Conservation (phyloP, 1,284 basidiomycete genomes). For the Apiotrichum domesticum region DNA sequence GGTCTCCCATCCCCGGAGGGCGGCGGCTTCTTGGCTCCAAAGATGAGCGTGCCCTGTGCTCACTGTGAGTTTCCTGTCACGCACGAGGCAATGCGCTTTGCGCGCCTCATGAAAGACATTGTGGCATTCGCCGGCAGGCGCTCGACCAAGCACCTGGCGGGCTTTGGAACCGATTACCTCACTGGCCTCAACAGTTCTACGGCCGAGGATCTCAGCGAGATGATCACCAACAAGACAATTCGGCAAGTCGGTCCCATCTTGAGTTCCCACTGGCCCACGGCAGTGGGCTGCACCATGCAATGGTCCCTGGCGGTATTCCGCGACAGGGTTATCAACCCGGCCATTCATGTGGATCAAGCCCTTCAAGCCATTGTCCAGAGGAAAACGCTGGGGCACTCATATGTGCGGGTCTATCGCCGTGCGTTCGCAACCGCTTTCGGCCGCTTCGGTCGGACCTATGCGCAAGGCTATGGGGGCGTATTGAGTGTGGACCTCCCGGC, state of each 20-base stretch:
- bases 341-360: no score
- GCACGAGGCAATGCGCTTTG: slow-evolving; percentile 15
- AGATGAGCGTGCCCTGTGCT: slow-evolving; percentile 5
- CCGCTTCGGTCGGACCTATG: slow-evolving; percentile 5
- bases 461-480: slow-evolving; percentile 6
- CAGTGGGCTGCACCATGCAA: no score
- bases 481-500: slow-evolving; percentile 22
- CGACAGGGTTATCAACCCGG: no score
- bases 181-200: background rate
- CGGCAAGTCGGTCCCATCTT: no score
- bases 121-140: background rate
- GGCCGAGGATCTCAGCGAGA: background rate
- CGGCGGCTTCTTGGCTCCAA: slow-evolving; percentile 5
- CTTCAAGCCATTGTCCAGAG: no score
- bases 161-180: background rate
- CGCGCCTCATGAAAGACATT: slow-evolving; percentile 51
- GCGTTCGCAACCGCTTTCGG: background rate
- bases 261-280: no score
- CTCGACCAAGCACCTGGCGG: background rate
- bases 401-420: background rate
- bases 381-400: no score
- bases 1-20: background rate
- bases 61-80: slow-evolving; percentile 9
- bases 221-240: background rate
- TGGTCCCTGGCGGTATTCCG: no score